phyloP scores from a whole-genome alignment of 139 green algal species.

The Mesostigma viride region DNA sequence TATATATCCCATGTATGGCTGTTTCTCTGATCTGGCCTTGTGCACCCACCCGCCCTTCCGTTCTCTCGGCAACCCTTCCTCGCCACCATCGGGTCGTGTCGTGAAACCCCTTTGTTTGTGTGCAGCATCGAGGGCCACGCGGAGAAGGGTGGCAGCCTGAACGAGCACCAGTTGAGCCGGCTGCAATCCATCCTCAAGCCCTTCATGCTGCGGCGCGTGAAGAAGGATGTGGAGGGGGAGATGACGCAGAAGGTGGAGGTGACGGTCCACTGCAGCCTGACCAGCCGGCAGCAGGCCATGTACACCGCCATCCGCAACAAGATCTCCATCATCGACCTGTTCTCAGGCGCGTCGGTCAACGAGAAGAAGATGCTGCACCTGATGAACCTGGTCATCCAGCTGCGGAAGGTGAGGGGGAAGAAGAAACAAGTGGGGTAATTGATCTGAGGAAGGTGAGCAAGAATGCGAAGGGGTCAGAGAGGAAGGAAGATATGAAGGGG shows the following conservation, averaged over 20 bases:
- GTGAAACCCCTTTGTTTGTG: not conserved
- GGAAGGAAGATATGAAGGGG: too few relatives aligned
- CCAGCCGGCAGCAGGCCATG: conserved; percentile 19
- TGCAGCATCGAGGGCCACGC: conserved; percentile 27
- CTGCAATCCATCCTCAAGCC: conserved; percentile 47
- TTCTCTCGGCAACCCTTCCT: too few relatives aligned
- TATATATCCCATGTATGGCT: too few relatives aligned
- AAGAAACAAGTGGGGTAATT: not conserved
- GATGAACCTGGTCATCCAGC: conserved; percentile 53
- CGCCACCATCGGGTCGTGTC: not conserved
- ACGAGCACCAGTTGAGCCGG: conserved; percentile 33
- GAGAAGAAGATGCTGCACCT: conserved; percentile 41
- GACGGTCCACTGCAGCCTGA: conserved; percentile 33
- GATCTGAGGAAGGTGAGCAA: conserved; percentile 15
- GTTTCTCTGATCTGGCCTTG: too few relatives aligned
- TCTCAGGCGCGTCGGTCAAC: conserved; percentile 28
- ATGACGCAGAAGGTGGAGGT: conserved; percentile 41
- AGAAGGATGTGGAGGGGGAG: conserved; percentile 51
- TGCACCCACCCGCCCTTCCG: too few relatives aligned
- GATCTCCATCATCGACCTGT: conserved; percentile 43
- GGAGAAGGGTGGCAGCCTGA: conserved; percentile 18
- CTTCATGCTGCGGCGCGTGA: conserved; percentile 59
- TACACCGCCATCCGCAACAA: conserved; percentile 37
- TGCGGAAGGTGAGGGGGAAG: conserved; percentile 43
- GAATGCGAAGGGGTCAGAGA: too few relatives aligned